Evolutionary conservation across 2,329 filamentous ascomycete genomes (phyloP).

Genomic region (Aureobasidium sp.): DNA sequence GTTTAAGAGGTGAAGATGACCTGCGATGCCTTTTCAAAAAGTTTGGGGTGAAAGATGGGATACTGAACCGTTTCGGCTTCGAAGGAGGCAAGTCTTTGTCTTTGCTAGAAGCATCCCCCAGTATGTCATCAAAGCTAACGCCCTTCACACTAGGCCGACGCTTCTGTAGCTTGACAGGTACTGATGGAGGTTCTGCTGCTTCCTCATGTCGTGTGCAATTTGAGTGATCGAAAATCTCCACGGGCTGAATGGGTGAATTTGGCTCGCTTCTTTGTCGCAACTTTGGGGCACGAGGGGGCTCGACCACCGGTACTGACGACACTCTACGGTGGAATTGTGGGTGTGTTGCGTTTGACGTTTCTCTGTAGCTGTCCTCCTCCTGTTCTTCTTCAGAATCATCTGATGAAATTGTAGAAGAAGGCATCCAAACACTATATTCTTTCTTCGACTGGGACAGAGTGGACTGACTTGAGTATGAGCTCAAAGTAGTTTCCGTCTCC

Average conservation of each 20-base stretch:
- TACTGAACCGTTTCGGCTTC: slow-evolving; percentile 16
- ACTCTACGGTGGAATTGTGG: slow-evolving; percentile 36
- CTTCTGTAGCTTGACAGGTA: slow-evolving; percentile 31
- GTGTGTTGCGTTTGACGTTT: slow-evolving; percentile 21
- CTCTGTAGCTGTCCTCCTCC: slow-evolving; percentile 23
- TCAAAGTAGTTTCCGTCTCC: slow-evolving; percentile 1
- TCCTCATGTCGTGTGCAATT: not conserved
- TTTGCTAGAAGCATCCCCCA: not conserved
- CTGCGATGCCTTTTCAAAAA: slow-evolving; percentile 52
- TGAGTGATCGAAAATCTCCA: not conserved
- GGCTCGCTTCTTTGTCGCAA: slow-evolving; percentile 36
- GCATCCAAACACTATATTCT: slow-evolving; percentile 45
- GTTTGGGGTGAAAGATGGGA: slow-evolving; percentile 30
- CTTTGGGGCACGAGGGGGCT: slow-evolving; percentile 41
- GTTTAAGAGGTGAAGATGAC: slow-evolving; percentile 88
- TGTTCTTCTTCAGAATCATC: slow-evolving; percentile 26
- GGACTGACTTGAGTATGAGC: slow-evolving; percentile 22
- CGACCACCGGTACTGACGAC: slow-evolving; percentile 42
- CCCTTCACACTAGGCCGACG: slow-evolving; percentile 17
- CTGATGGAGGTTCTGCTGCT: slow-evolving; percentile 23
- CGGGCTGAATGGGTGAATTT: slow-evolving; percentile 27
- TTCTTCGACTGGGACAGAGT: slow-evolving; percentile 25
- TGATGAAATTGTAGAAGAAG: slow-evolving; percentile 32
- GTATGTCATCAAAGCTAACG: slow-evolving; percentile 15
- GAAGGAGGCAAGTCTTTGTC: slow-evolving; percentile 16